Evolutionary conservation across 2,329 filamentous ascomycete species (phyloP).

Genomic region (Paraphaeosphaeria minitans): DNA sequence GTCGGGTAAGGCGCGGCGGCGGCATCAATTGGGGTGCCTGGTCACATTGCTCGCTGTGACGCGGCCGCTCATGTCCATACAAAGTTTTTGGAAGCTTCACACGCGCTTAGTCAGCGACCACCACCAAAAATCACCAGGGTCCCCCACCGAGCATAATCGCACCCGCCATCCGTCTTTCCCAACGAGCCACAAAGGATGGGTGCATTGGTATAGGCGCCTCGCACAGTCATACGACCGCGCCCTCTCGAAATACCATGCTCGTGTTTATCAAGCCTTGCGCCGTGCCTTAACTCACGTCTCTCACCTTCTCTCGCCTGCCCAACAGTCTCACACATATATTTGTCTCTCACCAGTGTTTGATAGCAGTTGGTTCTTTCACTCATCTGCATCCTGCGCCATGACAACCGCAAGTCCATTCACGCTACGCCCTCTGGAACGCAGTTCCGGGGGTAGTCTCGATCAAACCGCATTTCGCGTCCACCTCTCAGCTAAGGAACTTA

Average conservation of each 20-base stretch:
- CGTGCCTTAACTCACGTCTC: too few species aligned
- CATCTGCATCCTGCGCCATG: constrained; percentile 20
- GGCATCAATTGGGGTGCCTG: constrained; percentile 51
- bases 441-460: constrained; percentile 54
- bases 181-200: background rate
- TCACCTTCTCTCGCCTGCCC: too few species aligned
- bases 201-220: background rate
- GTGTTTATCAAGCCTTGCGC: too few species aligned
- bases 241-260: too few species aligned
- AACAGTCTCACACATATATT: too few species aligned
- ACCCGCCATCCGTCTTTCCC: background rate
- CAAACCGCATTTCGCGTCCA: constrained; percentile 63
- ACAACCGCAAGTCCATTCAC: constrained; percentile 50
- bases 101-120: constrained; percentile 13
- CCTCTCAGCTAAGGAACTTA: constrained; percentile 61
- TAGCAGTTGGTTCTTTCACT: too few species aligned
- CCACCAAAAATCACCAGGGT: background rate
- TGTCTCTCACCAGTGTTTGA: too few species aligned
- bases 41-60: constrained; percentile 39
- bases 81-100: constrained; percentile 12
- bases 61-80: constrained; percentile 2
- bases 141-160: background rate
- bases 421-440: constrained; percentile 58
- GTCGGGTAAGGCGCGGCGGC: constrained; percentile 48
- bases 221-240: too few species aligned